Evolutionary conservation across 345 rosid species (phyloP), one percentile per base, ranked within the genome.

Genomic region (Pugionium cornutum): DNA sequence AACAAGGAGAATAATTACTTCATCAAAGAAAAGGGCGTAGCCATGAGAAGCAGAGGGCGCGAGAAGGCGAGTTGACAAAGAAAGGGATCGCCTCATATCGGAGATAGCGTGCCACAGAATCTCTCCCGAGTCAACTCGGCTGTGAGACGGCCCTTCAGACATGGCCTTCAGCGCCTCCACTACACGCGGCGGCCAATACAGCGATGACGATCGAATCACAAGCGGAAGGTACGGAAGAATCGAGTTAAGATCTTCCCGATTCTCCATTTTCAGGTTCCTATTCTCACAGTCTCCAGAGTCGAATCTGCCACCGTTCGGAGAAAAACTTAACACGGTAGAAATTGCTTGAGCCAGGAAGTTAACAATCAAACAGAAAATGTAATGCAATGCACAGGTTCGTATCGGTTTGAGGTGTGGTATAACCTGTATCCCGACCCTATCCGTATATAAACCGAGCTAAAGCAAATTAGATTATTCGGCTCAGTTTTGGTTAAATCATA

Each of bases 21-120:
- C 89, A 48, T 87, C 91, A 56, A 92, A 89, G 82, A 80, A 80
- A 60, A 85, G 78, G 4, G 84, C 75, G 68, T 82, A 86, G 37
- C 94, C 97, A 33, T 72, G 73, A 28, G 72, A 66, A 49, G 90
- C 72, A 58, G 39, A 77, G 18, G 73, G 83, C 8, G 86, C 68
- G 52, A 84, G 81, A 72, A 75, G 71, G 9, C 73, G 69, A 35
- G 76, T 48, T 26, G 78, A 78, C 30, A 75, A 70, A 37, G 83
- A 69, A 3, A 88, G 81, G 7, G 88, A 79, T 53, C 33, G 62
- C 54, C 91, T 78, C 69, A 86, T 76, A 66, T 76, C 83, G 51
- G 80, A 75, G 37, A 92, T 79, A 65, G 90, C 82, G 4, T 53
- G 65, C 58, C 78, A 80, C 2, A 94, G 67, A 62, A 73, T 72